These are phyloP conservation scores for Pachysandra terminalis DNA, from an alignment of 164 flowering plant species.

Conservation along the genomic window DNA sequence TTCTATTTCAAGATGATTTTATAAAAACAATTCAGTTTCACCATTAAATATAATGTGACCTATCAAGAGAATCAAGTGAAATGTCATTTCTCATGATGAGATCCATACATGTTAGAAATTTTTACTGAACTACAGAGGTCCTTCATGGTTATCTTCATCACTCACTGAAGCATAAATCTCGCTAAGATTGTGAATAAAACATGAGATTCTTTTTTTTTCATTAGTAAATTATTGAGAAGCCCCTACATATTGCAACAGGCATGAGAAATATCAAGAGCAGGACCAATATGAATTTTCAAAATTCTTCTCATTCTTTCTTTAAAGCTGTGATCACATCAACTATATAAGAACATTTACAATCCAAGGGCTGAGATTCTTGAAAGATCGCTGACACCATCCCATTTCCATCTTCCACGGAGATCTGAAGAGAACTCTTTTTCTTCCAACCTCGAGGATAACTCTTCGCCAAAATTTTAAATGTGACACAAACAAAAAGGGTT, in stretches of 20 bases:
- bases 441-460: too few relatives aligned
- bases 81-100: too few relatives aligned
- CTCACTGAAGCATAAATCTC: not conserved
- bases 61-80: not conserved
- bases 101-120: not conserved
- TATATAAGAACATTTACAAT: too few relatives aligned
- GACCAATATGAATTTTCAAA: not conserved
- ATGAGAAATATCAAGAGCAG: too few relatives aligned
- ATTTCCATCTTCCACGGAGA: too few relatives aligned
- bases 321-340: too few relatives aligned
- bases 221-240: not conserved
- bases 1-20: not conserved
- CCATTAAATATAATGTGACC: not conserved
- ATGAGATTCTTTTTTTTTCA: not conserved
- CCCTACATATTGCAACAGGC: not conserved
- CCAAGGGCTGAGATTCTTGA: too few relatives aligned
- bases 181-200: not conserved
- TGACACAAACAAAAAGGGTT: too few relatives aligned
- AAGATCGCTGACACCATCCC: too few relatives aligned
- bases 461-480: too few relatives aligned
- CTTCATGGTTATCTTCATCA: not conserved
- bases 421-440: too few relatives aligned
- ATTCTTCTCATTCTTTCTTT: too few relatives aligned
- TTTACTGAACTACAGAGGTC: not conserved
- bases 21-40: not conserved